These are phyloP conservation scores for Coemansia sp. DNA, from an alignment of 192 early-diverging fungal species.

Conservation along the genomic window DNA sequence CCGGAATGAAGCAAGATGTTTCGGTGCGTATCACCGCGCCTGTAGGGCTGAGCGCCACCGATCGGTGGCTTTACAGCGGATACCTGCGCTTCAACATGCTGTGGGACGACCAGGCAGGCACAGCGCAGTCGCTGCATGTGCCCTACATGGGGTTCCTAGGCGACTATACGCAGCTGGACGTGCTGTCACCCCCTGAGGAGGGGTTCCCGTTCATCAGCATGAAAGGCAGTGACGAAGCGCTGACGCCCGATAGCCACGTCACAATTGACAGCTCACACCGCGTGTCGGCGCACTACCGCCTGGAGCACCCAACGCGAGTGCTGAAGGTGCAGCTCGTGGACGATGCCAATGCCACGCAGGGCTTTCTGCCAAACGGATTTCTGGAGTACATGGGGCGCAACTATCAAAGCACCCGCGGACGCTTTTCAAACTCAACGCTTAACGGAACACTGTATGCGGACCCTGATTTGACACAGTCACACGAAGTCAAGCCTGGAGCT, in stretches of 20 bases:
- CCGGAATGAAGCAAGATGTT: slow-evolving; percentile 22
- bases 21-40: slow-evolving; percentile 39
- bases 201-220: slow-evolving; percentile 42
- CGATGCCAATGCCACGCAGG: slow-evolving; percentile 33
- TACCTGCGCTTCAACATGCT: slow-evolving; percentile 48
- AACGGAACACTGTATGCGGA: slow-evolving; percentile 51
- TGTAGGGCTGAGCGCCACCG: slow-evolving; percentile 22
- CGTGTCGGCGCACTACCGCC: slow-evolving; percentile 45
- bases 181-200: slow-evolving; percentile 39
- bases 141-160: slow-evolving; percentile 50
- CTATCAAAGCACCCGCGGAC: slow-evolving; percentile 40
- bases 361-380: slow-evolving; percentile 46
- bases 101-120: slow-evolving; percentile 47
- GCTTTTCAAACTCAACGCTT: slow-evolving; percentile 47
- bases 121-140: slow-evolving; percentile 39
- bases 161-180: slow-evolving; percentile 44
- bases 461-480: slow-evolving; percentile 30
- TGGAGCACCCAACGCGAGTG: slow-evolving; percentile 45
- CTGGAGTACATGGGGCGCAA: slow-evolving; percentile 51
- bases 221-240: slow-evolving; percentile 31
- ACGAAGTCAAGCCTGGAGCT: slow-evolving; percentile 22
- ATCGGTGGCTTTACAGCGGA: slow-evolving; percentile 48
- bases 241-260: slow-evolving; percentile 28
- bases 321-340: slow-evolving; percentile 50
- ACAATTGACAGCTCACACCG: slow-evolving; percentile 34